These are phyloP conservation scores for Hibiscus trionum DNA, from an alignment of 345 rosid species.

Conservation along the genomic window DNA sequence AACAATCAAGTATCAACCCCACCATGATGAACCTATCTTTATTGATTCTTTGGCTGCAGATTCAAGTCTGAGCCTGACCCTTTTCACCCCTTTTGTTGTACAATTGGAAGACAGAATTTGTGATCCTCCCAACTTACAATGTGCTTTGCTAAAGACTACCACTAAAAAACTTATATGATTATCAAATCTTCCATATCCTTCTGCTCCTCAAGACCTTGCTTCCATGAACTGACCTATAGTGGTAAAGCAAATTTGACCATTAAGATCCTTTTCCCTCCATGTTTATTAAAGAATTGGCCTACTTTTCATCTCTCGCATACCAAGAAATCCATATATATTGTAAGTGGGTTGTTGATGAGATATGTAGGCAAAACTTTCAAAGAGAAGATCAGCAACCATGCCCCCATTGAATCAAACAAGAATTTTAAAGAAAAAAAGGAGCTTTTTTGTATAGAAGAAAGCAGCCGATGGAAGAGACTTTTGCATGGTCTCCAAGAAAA, in stretches of 20 bases:
- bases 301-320: conserved; percentile 6
- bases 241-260: background rate
- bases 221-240: background rate
- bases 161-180: background rate
- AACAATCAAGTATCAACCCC: background rate
- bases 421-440: conserved; percentile 8
- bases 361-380: conserved; percentile 9
- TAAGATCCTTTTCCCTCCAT: background rate
- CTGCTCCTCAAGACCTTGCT: background rate
- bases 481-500: conserved; percentile 71
- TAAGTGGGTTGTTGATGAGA: conserved; percentile 19
- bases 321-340: conserved; percentile 14
- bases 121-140: background rate
- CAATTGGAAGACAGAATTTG: conserved; percentile 12
- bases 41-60: background rate
- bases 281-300: background rate
- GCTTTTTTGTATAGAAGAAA: conserved; percentile 24
- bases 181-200: conserved; percentile 7
- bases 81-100: background rate
- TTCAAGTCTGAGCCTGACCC: conserved; percentile 2
- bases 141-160: conserved; percentile 7
- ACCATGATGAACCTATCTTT: conserved; percentile 2
- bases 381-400: background rate
- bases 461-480: conserved; percentile 32
- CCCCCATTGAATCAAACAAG: conserved; percentile 3